Evolutionary conservation across 1,284 basidiomycete genomes (phyloP).

Genomic region (Quambalaria eucalypti): DNA sequence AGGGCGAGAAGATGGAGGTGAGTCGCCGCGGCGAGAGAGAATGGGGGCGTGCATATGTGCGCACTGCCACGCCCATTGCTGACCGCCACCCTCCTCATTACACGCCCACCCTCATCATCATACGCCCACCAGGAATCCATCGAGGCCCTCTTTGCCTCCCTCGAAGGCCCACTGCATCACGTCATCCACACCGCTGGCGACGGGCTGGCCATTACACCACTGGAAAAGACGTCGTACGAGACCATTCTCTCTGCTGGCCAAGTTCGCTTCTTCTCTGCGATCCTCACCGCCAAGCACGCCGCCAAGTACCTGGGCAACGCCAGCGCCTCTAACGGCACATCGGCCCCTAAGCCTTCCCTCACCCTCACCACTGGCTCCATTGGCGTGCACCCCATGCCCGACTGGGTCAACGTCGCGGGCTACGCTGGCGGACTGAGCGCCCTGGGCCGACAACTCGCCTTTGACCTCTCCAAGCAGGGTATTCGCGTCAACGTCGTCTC

Average conservation of each 20-base stretch:
- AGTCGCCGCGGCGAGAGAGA: background rate
- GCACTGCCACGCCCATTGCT: too few relatives aligned
- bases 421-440: slow-evolving; percentile 10
- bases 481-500: slow-evolving; percentile 21
- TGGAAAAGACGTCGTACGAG: slow-evolving; percentile 11
- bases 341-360: too few relatives aligned
- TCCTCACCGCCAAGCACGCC: slow-evolving; percentile 17
- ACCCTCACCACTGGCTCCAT: slow-evolving; percentile 17
- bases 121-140: slow-evolving; percentile 5
- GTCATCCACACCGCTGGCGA: slow-evolving; percentile 24
- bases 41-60: background rate
- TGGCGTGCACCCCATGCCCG: slow-evolving; percentile 9
- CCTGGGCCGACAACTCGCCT: slow-evolving; percentile 11
- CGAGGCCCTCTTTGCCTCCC: slow-evolving; percentile 11
- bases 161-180: slow-evolving; percentile 18
- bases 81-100: too few relatives aligned
- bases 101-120: background rate
- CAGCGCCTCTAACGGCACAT: too few relatives aligned
- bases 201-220: slow-evolving; percentile 1
- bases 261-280: slow-evolving; percentile 11
- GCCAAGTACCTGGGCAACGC: slow-evolving; percentile 2
- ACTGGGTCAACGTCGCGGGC: slow-evolving; percentile 8
- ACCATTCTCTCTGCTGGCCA: slow-evolving; percentile 10
- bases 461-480: slow-evolving; percentile 12
- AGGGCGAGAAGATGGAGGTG: slow-evolving; percentile 3